Conservation (phyloP, 2,329 filamentous ascomycete genomes). For the Neocatenulostroma microsporum region DNA sequence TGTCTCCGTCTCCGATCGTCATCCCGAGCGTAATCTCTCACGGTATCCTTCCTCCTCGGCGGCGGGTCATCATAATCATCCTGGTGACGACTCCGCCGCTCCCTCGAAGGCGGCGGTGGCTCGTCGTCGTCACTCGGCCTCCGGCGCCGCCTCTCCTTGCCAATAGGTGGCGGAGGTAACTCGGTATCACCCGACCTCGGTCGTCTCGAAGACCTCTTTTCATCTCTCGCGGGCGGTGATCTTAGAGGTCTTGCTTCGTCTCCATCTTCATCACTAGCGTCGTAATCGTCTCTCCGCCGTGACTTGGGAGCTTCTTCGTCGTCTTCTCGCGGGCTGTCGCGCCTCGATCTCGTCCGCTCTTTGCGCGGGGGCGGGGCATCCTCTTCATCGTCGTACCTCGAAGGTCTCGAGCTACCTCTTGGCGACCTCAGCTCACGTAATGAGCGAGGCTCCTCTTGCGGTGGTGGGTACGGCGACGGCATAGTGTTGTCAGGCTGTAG, state of each 20-base stretch:
- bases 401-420: background rate
- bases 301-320: background rate
- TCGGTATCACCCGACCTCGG: conserved; percentile 3
- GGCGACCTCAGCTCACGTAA: too few species aligned
- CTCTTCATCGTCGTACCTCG: conserved; percentile 1
- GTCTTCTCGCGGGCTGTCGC: conserved; percentile 1
- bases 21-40: conserved; percentile 12
- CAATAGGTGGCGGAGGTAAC: conserved; percentile 13
- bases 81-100: background rate
- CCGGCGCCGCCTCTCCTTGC: conserved; percentile 7
- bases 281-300: conserved; percentile 17
- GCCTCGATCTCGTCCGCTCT: background rate
- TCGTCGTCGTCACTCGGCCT: conserved; percentile 4
- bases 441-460: too few species aligned
- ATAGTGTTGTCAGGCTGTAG: too few species aligned
- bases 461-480: too few species aligned
- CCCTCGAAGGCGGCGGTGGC: conserved; percentile 5
- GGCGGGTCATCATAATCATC: conserved; percentile 5
- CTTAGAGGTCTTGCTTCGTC: conserved; percentile 15
- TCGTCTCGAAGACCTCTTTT: conserved; percentile 2
- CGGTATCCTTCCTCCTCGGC: conserved; percentile 6
- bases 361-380: conserved; percentile 1
- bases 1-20: conserved; percentile 3
- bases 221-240: background rate
- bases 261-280: conserved; percentile 25